phyloP scores from a whole-genome alignment of 305 asterid genomes.

The Petunia hybrid region DNA sequence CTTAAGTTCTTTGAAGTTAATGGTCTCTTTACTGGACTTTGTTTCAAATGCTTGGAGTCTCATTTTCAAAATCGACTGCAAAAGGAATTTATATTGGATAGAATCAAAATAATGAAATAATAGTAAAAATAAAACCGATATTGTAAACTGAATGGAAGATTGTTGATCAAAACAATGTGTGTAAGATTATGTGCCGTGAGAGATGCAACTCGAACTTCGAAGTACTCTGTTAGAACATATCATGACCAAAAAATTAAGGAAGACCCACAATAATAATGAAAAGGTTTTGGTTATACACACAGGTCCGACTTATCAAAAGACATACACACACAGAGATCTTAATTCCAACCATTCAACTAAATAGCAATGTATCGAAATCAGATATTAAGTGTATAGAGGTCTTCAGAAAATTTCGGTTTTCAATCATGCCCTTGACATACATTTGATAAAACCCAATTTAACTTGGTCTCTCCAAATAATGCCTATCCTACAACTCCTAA shows the following conservation, averaged over 20 bases:
- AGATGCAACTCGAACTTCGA: not conserved
- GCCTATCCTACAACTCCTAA: no score
- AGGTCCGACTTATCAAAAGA: not conserved
- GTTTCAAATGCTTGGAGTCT: conserved; percentile 56
- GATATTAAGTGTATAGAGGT: not conserved
- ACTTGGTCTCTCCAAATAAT: no score
- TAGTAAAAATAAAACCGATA: not conserved
- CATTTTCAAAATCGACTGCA: conserved; percentile 77
- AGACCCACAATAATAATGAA: no score
- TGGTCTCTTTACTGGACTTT: conserved; percentile 75
- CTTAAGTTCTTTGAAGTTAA: conserved; percentile 79
- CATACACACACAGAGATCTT: not conserved
- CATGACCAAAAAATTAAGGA: no score
- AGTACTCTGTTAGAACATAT: not conserved
- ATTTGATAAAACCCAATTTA: no score
- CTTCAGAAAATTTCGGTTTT: not conserved
- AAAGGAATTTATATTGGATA: not conserved
- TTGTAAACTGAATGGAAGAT: not conserved
- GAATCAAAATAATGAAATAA: not conserved
- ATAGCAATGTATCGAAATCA: not conserved
- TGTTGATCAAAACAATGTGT: not conserved
- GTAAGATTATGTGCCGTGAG: not conserved
- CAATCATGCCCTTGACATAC: conserved; percentile 1
- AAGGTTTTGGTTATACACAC: not conserved
- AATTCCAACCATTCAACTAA: not conserved